Conservation (phyloP, 495 filamentous ascomycete species). For the Chlorociboria aeruginascens region DNA sequence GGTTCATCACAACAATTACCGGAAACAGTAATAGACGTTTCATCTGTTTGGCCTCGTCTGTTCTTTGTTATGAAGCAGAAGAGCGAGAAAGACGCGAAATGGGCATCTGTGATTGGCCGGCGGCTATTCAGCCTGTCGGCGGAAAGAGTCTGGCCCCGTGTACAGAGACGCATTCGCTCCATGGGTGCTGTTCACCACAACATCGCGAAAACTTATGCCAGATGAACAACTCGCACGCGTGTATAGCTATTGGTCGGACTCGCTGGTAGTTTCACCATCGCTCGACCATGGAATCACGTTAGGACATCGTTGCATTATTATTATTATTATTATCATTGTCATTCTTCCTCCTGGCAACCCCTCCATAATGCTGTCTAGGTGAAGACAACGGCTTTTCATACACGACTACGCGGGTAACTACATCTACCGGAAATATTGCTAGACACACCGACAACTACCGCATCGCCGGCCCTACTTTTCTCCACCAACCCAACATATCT, state of each 20-base stretch:
- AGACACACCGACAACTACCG: too few relatives aligned
- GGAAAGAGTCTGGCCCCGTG: not conserved
- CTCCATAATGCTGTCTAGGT: too few relatives aligned
- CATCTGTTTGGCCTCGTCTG: conserved; percentile 1
- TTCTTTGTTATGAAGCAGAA: conserved; percentile 17
- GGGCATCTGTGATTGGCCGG: conserved; percentile 7
- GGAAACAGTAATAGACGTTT: conserved; percentile 13
- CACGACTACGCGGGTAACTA: too few relatives aligned
- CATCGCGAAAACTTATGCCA: not conserved
- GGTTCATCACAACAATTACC: conserved; percentile 19
- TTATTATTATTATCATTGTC: too few relatives aligned
- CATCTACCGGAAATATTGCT: too few relatives aligned
- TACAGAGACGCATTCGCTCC: not conserved
- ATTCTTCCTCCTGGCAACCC: too few relatives aligned
- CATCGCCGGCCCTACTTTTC: too few relatives aligned
- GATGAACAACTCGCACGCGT: not conserved
- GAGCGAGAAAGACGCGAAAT: conserved; percentile 7
- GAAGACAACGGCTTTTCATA: too few relatives aligned
- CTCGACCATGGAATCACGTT: too few relatives aligned
- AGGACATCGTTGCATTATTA: too few relatives aligned
- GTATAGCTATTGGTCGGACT: not conserved
- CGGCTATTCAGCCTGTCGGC: not conserved
- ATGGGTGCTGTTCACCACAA: conserved; percentile 9
- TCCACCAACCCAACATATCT: too few relatives aligned
- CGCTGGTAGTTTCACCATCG: too few relatives aligned